phyloP scores from a whole-genome alignment of 352 stramenopile species.

The Phytopythium montanum region DNA sequence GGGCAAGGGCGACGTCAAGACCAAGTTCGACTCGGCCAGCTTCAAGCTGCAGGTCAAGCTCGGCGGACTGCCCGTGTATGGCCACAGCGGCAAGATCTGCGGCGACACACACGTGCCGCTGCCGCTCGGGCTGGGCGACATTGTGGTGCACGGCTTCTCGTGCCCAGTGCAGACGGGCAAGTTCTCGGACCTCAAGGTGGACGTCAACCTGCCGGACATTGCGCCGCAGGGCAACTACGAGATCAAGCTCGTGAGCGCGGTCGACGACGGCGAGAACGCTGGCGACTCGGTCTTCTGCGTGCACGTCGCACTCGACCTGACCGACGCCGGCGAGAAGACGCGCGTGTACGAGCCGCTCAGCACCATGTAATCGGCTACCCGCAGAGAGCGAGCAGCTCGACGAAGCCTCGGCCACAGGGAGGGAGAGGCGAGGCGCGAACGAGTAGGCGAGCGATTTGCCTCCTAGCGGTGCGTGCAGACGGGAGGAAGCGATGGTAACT shows the following conservation, averaged over 20 bases:
- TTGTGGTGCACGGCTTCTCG: constrained; percentile 76
- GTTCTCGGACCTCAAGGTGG: constrained; percentile 64
- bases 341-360: constrained; percentile 67
- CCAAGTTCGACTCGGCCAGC: constrained; percentile 48
- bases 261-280: constrained; percentile 31
- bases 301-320: constrained; percentile 70
- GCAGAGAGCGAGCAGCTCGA: neutral
- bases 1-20: constrained; percentile 65
- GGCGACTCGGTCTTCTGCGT: constrained; percentile 67
- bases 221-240: constrained; percentile 79
- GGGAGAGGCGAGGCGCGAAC: too few species aligned
- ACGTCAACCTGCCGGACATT: constrained; percentile 82
- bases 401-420: too few species aligned
- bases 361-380: constrained; percentile 52
- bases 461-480: too few species aligned
- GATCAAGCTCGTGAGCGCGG: constrained; percentile 57
- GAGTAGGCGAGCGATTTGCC: too few species aligned
- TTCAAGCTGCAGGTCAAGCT: constrained; percentile 79
- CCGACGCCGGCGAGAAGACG: constrained; percentile 36
- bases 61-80: constrained; percentile 64
- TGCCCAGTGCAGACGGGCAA: constrained; percentile 70
- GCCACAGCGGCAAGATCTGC: constrained; percentile 69
- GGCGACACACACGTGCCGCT: constrained; percentile 77
- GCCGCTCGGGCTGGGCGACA: constrained; percentile 79
- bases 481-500: neutral